Conservation (phyloP, 352 stramenopile genomes). For the Pythium sukuiense region DNA sequence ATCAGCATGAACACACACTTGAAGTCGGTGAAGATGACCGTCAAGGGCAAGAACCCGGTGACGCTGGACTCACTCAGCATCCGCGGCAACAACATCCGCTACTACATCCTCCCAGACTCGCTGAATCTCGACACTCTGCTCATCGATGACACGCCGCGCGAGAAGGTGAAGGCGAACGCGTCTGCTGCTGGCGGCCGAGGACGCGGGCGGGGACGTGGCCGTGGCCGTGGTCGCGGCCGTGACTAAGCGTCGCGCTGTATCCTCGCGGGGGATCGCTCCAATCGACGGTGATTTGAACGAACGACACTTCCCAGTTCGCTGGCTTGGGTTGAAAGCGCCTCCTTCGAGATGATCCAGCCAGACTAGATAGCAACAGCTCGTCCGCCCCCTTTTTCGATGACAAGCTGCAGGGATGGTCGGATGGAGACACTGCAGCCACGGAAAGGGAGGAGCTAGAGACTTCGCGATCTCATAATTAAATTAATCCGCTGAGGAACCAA, state of each 20-base stretch:
- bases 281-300: neutral
- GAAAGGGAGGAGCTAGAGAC: neutral
- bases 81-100: conserved; percentile 98
- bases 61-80: conserved; percentile 97
- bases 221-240: conserved; percentile 64
- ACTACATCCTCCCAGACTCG: conserved; percentile 93
- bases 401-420: neutral
- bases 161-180: conserved; percentile 86
- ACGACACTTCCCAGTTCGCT: neutral
- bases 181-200: conserved; percentile 64
- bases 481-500: conserved; percentile 7
- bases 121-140: conserved; percentile 99
- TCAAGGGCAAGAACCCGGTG: conserved; percentile 98
- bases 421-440: neutral
- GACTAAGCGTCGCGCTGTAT: conserved; percentile 13
- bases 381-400: conserved; percentile 2
- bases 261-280: neutral
- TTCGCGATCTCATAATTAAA: conserved; percentile 13
- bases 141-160: conserved; percentile 97
- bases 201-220: conserved; percentile 75
- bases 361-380: conserved; percentile 3
- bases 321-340: neutral
- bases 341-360: neutral
- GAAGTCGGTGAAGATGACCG: conserved; percentile 97
- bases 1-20: conserved; percentile 99